Evolutionary conservation across 192 early-diverging fungal genomes (phyloP), one percentile per base, ranked within the genome.

Genomic region (Coemansia sp.): DNA sequence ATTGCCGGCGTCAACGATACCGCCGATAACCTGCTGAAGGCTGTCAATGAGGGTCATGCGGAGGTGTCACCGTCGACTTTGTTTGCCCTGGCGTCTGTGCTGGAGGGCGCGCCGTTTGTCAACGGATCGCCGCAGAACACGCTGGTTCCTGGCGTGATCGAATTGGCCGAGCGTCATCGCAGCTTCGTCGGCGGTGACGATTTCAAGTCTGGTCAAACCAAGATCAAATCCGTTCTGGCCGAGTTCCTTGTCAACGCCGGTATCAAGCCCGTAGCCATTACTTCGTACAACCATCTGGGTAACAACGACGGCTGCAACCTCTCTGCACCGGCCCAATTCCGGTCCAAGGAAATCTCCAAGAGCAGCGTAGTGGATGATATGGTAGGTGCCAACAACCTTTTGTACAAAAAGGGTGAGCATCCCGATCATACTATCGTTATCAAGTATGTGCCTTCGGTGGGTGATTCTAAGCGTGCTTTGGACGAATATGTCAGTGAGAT

Each of bases 301-400:
- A 99, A 99, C 91, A 99, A 99, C 82, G 97, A 99, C 83, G 97
- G 97, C 42, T 92, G 90, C 87, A 99, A 99, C 88, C 86, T 99
- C 82, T 94, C 91, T 33, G 94, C 95, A 31, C 96, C 93, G 16
- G 87, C 92, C 84, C 97, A 99, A 89, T 99, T 99, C 90, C 90
- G 97, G 51, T 92, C 90, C 76, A 99, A 99, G 92, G 97, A 99
- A 80, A 99, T 99, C 81, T 96, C 94, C 71, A 99, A 99, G 89
- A 91, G 89, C 73, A 96, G 89, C 77, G 97, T 99, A 48, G 97
- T 99, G 59, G 97, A 99, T 79, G 97, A 99, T 75, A 99, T 99
- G 97, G 97, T 99, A 7, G 90, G 89, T 50, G 89, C 95, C 72
- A 99, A 99, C 86, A 69, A 87, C 63, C 84, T 99, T 56, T 74